Percentiles rank a stretch among this genome's conserved stretches.
Conservation (phyloP, 306 rosid genomes). For the Datisca glomerata region DNA sequence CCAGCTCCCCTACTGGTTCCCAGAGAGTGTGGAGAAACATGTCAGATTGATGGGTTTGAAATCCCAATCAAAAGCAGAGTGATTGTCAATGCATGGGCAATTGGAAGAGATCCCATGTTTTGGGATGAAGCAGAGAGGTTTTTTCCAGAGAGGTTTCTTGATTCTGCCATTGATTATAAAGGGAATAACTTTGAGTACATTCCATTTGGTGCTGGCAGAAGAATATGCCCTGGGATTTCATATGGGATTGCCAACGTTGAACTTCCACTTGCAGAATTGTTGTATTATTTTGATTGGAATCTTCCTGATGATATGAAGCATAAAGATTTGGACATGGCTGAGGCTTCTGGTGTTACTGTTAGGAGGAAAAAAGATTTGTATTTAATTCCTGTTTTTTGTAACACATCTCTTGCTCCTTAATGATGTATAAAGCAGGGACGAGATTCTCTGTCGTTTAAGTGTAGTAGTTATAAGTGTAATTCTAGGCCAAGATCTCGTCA, state of each 20-base stretch:
- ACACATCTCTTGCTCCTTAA: no score
- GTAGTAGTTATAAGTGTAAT: no score
- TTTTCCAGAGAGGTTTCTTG: conserved; percentile 48
- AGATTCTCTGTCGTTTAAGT: no score
- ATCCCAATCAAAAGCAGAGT: conserved; percentile 57
- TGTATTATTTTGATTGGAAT: conserved; percentile 42
- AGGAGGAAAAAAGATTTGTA: no score
- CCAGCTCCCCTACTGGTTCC: conserved; percentile 75
- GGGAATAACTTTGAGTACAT: conserved; percentile 64
- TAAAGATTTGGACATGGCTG: conserved; percentile 52
- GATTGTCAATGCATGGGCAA: conserved; percentile 63
- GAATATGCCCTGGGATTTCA: conserved; percentile 58
- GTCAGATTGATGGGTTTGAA: conserved; percentile 35
- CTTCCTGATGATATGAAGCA: conserved; percentile 25
- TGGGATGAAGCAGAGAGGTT: conserved; percentile 45
- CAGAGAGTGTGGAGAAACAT: conserved; percentile 26
- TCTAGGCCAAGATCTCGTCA: no score
- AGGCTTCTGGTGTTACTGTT: conserved; percentile 60
- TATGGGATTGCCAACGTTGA: conserved; percentile 52
- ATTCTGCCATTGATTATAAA: conserved; percentile 37
- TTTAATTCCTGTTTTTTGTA: no score
- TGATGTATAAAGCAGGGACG: no score
- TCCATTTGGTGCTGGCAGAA: conserved; percentile 73
- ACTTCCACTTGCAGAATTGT: conserved; percentile 23
- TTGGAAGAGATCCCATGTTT: conserved; percentile 41